A percentile compares a stretch with the other conserved stretches of the same genome.
Evolutionary conservation across 2,329 filamentous ascomycete species (phyloP).

Genomic region (Madurella fahalii): DNA sequence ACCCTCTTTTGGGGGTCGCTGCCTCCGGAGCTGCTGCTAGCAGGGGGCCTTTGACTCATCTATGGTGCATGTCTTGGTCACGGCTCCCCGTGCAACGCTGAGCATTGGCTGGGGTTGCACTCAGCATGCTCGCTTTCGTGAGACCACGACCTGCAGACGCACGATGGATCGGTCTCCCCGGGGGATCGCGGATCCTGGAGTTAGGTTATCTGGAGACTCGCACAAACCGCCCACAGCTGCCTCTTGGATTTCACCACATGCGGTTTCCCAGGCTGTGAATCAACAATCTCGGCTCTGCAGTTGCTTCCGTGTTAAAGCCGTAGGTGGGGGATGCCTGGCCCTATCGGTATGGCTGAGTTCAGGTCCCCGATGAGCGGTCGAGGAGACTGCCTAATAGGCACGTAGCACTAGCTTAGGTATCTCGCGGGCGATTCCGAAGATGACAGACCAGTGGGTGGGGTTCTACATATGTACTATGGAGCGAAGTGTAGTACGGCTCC

Average conservation of each 20-base stretch:
- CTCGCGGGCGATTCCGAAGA: neutral
- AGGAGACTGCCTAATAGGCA: slow-evolving; percentile 13
- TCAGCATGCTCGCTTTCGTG: neutral
- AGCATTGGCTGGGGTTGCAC: slow-evolving; percentile 9
- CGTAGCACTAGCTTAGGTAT: too few species aligned
- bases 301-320: neutral
- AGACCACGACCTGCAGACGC: neutral
- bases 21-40: neutral
- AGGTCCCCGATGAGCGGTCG: neutral
- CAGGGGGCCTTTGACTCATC: slow-evolving; percentile 20
- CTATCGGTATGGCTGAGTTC: neutral
- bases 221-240: slow-evolving; percentile 6
- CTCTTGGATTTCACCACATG: slow-evolving; percentile 7
- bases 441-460: neutral
- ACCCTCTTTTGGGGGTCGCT: slow-evolving; percentile 7
- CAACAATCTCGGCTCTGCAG: slow-evolving; percentile 5
- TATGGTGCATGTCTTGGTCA: slow-evolving; percentile 10
- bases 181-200: too few species aligned
- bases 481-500: too few species aligned
- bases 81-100: slow-evolving; percentile 7
- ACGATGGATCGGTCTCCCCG: neutral
- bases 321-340: neutral
- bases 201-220: neutral
- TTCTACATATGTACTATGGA: too few species aligned
- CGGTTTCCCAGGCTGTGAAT: slow-evolving; percentile 1